Percentiles rank a stretch among this genome's conserved stretches.
phyloP scores from a whole-genome alignment of 2,329 filamentous ascomycete species.

The Fusarium pseudograminearum region DNA sequence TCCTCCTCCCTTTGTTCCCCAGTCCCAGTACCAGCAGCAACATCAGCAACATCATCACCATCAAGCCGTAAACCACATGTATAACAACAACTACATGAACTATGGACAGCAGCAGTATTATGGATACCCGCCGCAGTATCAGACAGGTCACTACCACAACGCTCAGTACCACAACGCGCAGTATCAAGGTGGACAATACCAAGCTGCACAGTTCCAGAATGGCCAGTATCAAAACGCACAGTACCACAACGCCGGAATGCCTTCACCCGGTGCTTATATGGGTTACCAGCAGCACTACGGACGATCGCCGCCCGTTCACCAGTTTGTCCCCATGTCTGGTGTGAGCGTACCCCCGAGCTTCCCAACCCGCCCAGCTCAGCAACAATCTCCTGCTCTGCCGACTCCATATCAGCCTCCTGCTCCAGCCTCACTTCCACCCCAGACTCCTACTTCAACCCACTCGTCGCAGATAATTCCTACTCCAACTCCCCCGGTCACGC shows the following conservation, averaged over 20 bases:
- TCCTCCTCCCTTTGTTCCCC: constrained; percentile 55
- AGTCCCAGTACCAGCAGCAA: constrained; percentile 54
- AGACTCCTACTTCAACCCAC: constrained; percentile 66
- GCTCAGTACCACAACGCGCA: constrained; percentile 42
- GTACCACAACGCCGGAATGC: constrained; percentile 53
- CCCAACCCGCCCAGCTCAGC: constrained; percentile 57
- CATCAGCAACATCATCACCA: constrained; percentile 53
- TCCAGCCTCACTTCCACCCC: constrained; percentile 58
- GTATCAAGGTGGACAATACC: constrained; percentile 43
- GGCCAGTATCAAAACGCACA: constrained; percentile 48
- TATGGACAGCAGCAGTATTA: constrained; percentile 63
- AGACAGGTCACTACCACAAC: constrained; percentile 47
- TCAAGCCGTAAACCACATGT: constrained; percentile 60
- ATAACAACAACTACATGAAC: constrained; percentile 62
- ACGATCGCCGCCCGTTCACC: constrained; percentile 64
- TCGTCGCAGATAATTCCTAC: constrained; percentile 59
- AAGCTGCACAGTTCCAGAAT: constrained; percentile 57
- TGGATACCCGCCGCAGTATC: constrained; percentile 69
- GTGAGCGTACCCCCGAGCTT: constrained; percentile 61
- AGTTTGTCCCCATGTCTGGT: constrained; percentile 66
- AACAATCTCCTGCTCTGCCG: constrained; percentile 66
- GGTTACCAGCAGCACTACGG: constrained; percentile 58
- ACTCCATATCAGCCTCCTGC: constrained; percentile 67
- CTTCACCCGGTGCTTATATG: constrained; percentile 60
- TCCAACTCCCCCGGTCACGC: constrained; percentile 62